Evolutionary conservation across 2,329 filamentous ascomycete genomes (phyloP).

Genomic region (Fusarium albosuccineum): DNA sequence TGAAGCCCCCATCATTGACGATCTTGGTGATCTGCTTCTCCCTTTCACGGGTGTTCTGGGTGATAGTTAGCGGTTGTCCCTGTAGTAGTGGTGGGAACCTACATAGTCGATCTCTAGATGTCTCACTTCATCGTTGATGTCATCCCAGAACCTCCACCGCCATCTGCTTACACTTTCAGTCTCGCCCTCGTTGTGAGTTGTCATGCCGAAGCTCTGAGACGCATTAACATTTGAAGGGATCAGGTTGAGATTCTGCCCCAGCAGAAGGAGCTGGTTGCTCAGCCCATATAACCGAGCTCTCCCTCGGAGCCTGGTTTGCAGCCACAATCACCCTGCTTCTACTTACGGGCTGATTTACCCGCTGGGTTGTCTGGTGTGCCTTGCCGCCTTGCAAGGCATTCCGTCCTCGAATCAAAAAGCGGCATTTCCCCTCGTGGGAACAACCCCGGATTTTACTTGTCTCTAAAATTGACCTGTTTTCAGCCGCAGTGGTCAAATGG

Average conservation of each 20-base stretch:
- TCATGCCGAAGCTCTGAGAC: conserved; percentile 7
- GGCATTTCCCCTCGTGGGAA: conserved; percentile 11
- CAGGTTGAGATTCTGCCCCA: not conserved
- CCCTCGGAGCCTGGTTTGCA: not conserved
- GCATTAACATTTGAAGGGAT: not conserved
- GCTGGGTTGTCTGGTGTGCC: conserved; percentile 2
- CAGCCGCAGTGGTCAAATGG: conserved; percentile 5
- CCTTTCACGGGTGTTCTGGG: conserved; percentile 22
- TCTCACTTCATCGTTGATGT: conserved; percentile 20
- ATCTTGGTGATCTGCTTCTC: conserved; percentile 33
- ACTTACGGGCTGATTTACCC: not conserved
- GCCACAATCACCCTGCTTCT: conserved; percentile 5
- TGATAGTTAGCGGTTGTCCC: not conserved
- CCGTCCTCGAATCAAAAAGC: conserved; percentile 20
- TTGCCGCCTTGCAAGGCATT: conserved; percentile 4
- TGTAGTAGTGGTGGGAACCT: not conserved
- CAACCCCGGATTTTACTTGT: not conserved
- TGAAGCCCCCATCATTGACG: conserved; percentile 30
- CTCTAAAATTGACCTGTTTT: not conserved
- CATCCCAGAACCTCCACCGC: conserved; percentile 17
- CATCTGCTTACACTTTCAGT: not conserved
- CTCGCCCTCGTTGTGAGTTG: conserved; percentile 1
- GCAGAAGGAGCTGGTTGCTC: conserved; percentile 3
- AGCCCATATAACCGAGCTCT: not conserved
- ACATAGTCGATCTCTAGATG: conserved; percentile 28